Evolutionary conservation across 768 basidiomycete genomes (phyloP).

Genomic region (Auricularia sp.): DNA sequence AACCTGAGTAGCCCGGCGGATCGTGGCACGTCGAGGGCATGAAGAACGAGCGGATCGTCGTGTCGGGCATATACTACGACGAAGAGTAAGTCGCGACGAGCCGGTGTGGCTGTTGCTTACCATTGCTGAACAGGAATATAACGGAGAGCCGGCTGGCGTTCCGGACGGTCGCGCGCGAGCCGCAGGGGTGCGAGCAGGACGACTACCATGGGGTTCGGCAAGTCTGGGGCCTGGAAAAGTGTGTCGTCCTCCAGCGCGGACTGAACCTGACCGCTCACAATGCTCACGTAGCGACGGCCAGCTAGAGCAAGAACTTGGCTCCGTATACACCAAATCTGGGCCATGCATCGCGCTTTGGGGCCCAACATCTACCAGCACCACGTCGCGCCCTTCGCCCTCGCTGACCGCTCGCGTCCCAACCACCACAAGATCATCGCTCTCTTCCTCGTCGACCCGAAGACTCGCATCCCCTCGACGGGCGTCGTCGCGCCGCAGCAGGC

Average conservation of each 20-base stretch:
- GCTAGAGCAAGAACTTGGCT: slow-evolving; percentile 29
- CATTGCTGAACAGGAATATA: slow-evolving; percentile 32
- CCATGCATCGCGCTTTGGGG: slow-evolving; percentile 31
- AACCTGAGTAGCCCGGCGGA: slow-evolving; percentile 24
- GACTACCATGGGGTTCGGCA: slow-evolving; percentile 38
- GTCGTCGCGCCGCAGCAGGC: slow-evolving; percentile 42
- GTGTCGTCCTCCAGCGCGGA: slow-evolving; percentile 26
- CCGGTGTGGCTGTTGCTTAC: background rate
- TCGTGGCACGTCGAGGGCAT: slow-evolving; percentile 46
- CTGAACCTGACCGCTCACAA: background rate
- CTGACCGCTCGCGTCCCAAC: slow-evolving; percentile 32
- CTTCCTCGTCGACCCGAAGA: slow-evolving; percentile 31
- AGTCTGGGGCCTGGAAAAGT: slow-evolving; percentile 42
- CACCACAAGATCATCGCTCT: slow-evolving; percentile 35
- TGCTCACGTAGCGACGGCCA: background rate
- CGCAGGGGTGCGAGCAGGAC: slow-evolving; percentile 32
- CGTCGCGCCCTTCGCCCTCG: slow-evolving; percentile 30
- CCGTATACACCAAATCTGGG: slow-evolving; percentile 23
- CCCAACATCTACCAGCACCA: slow-evolving; percentile 44
- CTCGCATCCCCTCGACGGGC: slow-evolving; percentile 32
- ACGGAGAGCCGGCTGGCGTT: slow-evolving; percentile 28
- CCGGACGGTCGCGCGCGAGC: slow-evolving; percentile 43
- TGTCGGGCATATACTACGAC: slow-evolving; percentile 29
- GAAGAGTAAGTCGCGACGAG: background rate
- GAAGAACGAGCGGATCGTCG: slow-evolving; percentile 41